Base-by-base conservation (phyloP, 2,329 filamentous ascomycete species). In the Domatiomyces globalis region DNA sequence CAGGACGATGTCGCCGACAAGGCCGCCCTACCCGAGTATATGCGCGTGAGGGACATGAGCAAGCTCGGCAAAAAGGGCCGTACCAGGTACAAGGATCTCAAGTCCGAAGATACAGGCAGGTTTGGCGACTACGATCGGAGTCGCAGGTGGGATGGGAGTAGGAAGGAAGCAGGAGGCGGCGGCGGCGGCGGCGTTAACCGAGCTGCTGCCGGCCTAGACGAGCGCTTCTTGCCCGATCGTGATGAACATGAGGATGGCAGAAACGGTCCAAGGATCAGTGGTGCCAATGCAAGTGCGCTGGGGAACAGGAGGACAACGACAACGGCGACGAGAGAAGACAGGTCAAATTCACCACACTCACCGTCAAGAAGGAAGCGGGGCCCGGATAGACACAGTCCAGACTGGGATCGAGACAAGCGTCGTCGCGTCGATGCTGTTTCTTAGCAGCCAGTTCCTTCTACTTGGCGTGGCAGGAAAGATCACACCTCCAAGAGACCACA, bases 31-130 rank as follows among this genome's bases (percentile, higher is more conserved):
- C 92, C 92, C 2, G 83, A 94, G 70, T 94, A 89, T 58, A 81
- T 98, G 73, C 88, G 95, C 70, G 81, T 94, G 62, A 76, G 92
- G 51, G 92, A 96, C 68, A 87, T 92, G 84, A 90, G 89, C 12
- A 90, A 89, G 71, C 69, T 98, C 22, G 92, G 92, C 19, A 87
- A 85, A 71, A 95, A 95, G 72, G 90, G 92, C 18, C 81, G 86
- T 25, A 89, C 87, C 5, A 86, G 85, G 67, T 96, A 96, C 69
- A 85, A 78, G 61, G 92, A 98, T 67, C 76, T 98, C 63, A 83
- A 82, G 65, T 79, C 74, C 12, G 90, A 98, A 69, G 92, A 98
- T 68, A 98, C 92, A 0, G 92, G 92, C 0, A 74, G 77, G 27
- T 95, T 89, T 84, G 90, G 69, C 4, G 66, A 68, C 18, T 77